Evolutionary conservation across 73 alveolate genomes (phyloP), one percentile per base, ranked within the genome.

Genomic region (Uronychia setigera): DNA sequence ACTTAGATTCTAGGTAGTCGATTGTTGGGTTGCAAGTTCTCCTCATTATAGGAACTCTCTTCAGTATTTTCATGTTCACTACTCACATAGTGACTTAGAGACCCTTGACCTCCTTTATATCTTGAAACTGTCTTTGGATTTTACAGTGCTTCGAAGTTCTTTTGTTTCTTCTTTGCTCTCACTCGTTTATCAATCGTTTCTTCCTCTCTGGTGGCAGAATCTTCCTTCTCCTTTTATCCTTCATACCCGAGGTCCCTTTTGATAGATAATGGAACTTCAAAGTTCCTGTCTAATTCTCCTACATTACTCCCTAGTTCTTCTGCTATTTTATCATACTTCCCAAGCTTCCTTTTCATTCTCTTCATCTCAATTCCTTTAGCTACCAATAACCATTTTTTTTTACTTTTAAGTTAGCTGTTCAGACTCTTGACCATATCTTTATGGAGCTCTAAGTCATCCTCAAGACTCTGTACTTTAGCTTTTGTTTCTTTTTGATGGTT

Each of bases 351-450:
- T 33, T 74, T 32, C 25, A 82, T 29, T 75, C 78, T 60, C 74
- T 82, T 74, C 14, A 82, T n/a, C 28, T 74, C 78, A 14, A 82
- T 46, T 46, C 67, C 67, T 46, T 46, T 46, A 19, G 67, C 67
- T 46, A 19, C n/a, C 5, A 19, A 11, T 46, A 11, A 46, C 5
- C n/a, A n/a, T n/a, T 19, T 82, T 27, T 74, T 79, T 32, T 74
- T 82, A 13, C 82, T 13, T 30, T 80, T 60, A 13, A 82, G 27
- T 35, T 82, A 67, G 76, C 25, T 82, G 1, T 60, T 82, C 19
- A 67, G 57, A 60, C 82, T 58, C 59, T 74, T 82, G 31, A 82
- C 83, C 89, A 82, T 82, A 33, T 82, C 89, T 74, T 82, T 82
- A 1, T 58, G 79, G 1, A 82, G 77, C 1, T 74, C 89, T 33